Conservation (phyloP, 2,329 filamentous ascomycete genomes). For the Ophiostoma piceae region DNA sequence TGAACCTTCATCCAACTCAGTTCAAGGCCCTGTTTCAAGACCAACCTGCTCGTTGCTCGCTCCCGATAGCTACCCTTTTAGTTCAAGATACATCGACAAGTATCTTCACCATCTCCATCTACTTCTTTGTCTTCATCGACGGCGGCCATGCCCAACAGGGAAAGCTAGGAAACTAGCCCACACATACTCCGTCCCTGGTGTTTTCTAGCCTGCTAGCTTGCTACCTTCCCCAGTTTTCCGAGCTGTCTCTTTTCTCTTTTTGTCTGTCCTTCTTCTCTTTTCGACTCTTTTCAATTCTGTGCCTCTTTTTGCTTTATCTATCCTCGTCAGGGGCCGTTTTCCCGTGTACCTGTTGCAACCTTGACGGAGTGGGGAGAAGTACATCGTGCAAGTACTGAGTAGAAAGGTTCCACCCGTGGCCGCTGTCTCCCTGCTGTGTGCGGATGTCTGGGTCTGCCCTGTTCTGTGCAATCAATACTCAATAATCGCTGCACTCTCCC, state of each 20-base stretch:
- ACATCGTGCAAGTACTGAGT: not conserved
- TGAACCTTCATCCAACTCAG: too few relatives aligned
- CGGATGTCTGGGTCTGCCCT: not conserved
- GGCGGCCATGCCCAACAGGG: constrained; percentile 2
- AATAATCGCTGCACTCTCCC: not conserved
- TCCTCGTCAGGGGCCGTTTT: not conserved
- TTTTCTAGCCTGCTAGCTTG: not conserved
- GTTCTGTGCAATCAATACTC: not conserved
- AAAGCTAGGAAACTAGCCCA: not conserved
- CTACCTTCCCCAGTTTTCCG: not conserved
- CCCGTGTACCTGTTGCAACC: not conserved
- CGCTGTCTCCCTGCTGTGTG: not conserved
- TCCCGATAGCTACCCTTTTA: not conserved
- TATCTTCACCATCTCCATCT: not conserved
- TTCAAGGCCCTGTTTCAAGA: not conserved
- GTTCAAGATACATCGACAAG: not conserved
- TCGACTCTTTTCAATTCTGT: not conserved
- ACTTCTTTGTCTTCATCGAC: not conserved
- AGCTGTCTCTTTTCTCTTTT: not conserved
- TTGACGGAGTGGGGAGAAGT: not conserved
- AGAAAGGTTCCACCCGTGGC: not conserved
- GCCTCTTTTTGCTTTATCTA: not conserved
- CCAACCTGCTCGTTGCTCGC: not conserved
- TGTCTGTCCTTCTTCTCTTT: not conserved
- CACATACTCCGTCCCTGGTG: not conserved